These are phyloP conservation scores for Stachybotrys echinatus DNA, from an alignment of 2,329 filamentous ascomycete genomes.

Conservation along the genomic window DNA sequence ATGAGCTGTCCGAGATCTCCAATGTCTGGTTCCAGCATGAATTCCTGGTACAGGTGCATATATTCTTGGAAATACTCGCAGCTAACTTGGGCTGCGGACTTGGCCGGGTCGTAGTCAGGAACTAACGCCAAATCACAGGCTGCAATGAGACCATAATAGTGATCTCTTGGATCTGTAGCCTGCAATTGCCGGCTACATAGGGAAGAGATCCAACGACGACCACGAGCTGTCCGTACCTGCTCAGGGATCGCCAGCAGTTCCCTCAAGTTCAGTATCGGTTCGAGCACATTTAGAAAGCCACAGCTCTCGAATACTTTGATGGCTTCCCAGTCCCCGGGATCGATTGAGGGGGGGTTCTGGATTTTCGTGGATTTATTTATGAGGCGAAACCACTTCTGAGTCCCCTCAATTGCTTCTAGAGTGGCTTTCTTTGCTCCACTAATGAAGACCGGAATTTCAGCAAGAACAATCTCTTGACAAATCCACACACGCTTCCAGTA, in stretches of 20 bases:
- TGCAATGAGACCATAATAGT: not conserved
- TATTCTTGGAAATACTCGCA: not conserved
- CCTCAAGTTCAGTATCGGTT: too few species aligned
- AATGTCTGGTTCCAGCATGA: not conserved
- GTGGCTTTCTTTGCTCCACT: not conserved
- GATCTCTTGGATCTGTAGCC: not conserved
- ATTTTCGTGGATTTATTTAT: not conserved
- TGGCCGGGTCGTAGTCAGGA: not conserved
- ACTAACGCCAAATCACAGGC: not conserved
- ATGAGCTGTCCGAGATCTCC: not conserved
- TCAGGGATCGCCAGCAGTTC: too few species aligned
- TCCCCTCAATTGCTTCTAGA: not conserved
- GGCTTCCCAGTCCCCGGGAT: not conserved
- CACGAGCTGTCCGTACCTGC: not conserved
- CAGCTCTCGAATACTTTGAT: not conserved
- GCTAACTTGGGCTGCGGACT: not conserved
- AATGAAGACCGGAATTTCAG: not conserved
- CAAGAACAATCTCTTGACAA: not conserved
- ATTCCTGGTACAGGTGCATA: not conserved
- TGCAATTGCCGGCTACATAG: not conserved
- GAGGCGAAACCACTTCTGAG: not conserved
- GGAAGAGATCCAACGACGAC: not conserved
- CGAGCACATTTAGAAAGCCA: not conserved
- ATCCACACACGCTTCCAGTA: not conserved
- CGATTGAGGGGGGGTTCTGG: not conserved